Base-by-base conservation (phyloP, 2,329 filamentous ascomycete species). In the Cladosporium sp. region DNA sequence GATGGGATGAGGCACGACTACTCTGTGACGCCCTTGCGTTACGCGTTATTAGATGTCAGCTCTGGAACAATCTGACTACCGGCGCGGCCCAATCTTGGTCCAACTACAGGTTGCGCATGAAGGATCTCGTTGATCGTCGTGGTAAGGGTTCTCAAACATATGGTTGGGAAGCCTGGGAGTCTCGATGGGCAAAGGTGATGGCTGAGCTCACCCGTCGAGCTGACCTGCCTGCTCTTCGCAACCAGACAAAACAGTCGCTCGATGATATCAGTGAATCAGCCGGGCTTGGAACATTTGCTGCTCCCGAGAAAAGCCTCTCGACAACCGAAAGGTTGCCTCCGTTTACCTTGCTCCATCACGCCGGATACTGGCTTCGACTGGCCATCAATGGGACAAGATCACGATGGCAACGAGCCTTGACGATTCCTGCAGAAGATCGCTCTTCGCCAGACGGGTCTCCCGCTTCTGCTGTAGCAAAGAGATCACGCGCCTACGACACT, bases 141-240 rank as follows among this genome's bases (percentile, higher is more conserved):
- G 91, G 90, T 3, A 88, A 88, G 61, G 92, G 92, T 0, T 90
- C 88, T 2, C 82, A 83, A 32, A 95, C 89, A 59, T 97, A 97
- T 67, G 89, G 89, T 5, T 97, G 91, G 88, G 82, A 89, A 63
- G 91, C 92, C 2, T 98, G 92, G 91, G 87, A 95, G 71, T 84
- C 88, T 38, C 80, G 87, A 52, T 85, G 82, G 83, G 78, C 81
- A 13, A 73, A 75, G 56, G 70, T 78, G 28, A 84, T 85, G 78
- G 80, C 79, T 3, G 73, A 85, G 56, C 68, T 83, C 4, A 76
- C 85, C 14, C 72, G 74, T 42, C 73, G 75, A 46, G 75, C 78
- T 19, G 72, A 77, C 14, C 61, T 82, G 14, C 74, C 76, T 4
- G 60, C 69, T 0, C 74, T 80, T 52, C 50, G 40, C 14, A 55